phyloP scores from a whole-genome alignment of 2,329 filamentous ascomycete genomes.

The Graphium sp. region DNA sequence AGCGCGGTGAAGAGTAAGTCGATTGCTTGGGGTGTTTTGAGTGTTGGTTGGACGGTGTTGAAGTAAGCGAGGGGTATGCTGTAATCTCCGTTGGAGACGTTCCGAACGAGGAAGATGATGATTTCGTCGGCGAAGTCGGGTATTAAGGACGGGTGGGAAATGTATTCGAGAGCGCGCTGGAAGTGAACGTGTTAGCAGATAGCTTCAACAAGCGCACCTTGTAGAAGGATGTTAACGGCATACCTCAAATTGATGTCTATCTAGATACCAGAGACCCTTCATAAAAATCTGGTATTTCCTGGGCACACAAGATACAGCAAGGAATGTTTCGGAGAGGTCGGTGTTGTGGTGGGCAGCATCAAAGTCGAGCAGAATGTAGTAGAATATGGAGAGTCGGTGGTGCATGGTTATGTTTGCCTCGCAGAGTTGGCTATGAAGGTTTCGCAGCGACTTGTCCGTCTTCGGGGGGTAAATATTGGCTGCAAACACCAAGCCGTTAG shows the following conservation, averaged over 20 bases:
- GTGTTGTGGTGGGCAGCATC: constrained; percentile 33
- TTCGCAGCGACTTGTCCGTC: constrained; percentile 47
- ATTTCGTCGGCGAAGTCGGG: constrained; percentile 77
- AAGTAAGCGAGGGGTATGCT: constrained; percentile 62
- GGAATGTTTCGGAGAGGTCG: constrained; percentile 38
- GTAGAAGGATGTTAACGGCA: constrained; percentile 4
- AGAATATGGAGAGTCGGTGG: constrained; percentile 69
- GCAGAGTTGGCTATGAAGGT: constrained; percentile 55
- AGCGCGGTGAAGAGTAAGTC: constrained; percentile 54
- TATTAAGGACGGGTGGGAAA: constrained; percentile 64
- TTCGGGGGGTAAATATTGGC: constrained; percentile 60
- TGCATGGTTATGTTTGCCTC: constrained; percentile 47
- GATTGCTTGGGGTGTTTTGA: constrained; percentile 46
- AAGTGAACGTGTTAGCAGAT: neutral
- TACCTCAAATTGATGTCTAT: constrained; percentile 52
- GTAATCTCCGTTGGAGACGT: constrained; percentile 45
- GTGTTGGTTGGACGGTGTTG: constrained; percentile 54
- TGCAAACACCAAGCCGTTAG: constrained; percentile 11
- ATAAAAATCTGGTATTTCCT: constrained; percentile 66
- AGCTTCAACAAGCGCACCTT: neutral
- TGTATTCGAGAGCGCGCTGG: constrained; percentile 52
- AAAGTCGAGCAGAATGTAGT: constrained; percentile 69
- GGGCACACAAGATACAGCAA: constrained; percentile 47
- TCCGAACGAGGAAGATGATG: constrained; percentile 47
- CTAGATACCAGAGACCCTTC: constrained; percentile 67